Conservation (phyloP, 2,329 filamentous ascomycete genomes). For the Tolypocladium endophyticum region DNA sequence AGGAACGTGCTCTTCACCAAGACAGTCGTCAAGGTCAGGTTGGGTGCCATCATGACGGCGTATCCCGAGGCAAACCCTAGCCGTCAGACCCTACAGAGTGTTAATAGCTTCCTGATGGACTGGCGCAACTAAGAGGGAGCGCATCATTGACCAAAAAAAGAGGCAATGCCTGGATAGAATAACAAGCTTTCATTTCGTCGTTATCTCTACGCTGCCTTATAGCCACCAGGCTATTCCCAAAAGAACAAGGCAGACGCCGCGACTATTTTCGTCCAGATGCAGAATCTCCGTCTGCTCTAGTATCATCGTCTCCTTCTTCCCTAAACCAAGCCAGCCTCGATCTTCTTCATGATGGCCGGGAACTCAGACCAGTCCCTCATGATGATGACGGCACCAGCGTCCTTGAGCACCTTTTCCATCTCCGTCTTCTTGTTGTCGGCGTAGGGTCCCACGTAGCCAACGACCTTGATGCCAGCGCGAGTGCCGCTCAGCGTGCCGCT, state of each 20-base stretch:
- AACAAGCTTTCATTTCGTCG: conserved; percentile 10
- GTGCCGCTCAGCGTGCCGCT: conserved; percentile 66
- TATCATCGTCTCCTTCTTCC: neutral
- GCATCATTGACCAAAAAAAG: neutral
- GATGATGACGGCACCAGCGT: conserved; percentile 52
- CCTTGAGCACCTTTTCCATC: conserved; percentile 51
- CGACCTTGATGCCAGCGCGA: conserved; percentile 66
- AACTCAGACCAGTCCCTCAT: conserved; percentile 53
- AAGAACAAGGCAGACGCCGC: neutral
- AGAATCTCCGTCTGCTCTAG: neutral
- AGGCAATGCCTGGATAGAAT: neutral
- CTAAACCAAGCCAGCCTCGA: conserved; percentile 29
- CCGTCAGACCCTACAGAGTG: conserved; percentile 75
- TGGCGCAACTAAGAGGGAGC: conserved; percentile 20
- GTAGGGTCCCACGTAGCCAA: conserved; percentile 82
- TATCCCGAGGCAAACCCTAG: conserved; percentile 76
- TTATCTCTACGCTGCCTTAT: conserved; percentile 9
- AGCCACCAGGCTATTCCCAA: neutral
- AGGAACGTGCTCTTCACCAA: conserved; percentile 49
- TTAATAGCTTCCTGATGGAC: conserved; percentile 82
- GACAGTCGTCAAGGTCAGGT: conserved; percentile 59
- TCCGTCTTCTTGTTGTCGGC: conserved; percentile 47
- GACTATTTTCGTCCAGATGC: neutral
- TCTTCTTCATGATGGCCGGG: conserved; percentile 32
- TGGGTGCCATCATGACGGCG: conserved; percentile 74